Conservation (phyloP, 371 early-diverging fungal genomes). For the Circinella minor region DNA sequence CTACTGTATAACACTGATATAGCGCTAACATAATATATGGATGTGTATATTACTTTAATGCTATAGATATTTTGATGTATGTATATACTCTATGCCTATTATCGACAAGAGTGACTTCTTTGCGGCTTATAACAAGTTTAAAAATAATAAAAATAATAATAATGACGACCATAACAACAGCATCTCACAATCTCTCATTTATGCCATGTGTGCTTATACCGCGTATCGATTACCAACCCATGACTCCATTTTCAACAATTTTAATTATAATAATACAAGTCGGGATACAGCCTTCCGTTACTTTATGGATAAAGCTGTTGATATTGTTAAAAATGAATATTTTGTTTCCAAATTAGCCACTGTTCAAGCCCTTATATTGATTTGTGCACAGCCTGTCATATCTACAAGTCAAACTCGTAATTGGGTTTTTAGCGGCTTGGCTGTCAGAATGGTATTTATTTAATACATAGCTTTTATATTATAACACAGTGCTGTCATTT, state of each 20-base stretch:
- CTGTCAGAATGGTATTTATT: slow-evolving; percentile 46
- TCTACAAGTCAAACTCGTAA: slow-evolving; percentile 27
- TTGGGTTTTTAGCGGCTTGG: slow-evolving; percentile 46
- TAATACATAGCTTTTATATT: background rate
- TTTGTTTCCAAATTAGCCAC: slow-evolving; percentile 36
- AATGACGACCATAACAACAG: background rate
- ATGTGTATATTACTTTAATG: too few relatives aligned
- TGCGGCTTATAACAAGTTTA: background rate
- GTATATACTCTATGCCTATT: background rate
- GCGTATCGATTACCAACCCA: slow-evolving; percentile 23
- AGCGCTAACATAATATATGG: too few relatives aligned
- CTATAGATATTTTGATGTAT: background rate
- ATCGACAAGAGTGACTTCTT: background rate
- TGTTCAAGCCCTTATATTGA: slow-evolving; percentile 37
- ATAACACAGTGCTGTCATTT: too few relatives aligned
- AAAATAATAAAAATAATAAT: too few relatives aligned
- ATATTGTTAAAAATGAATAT: slow-evolving; percentile 30
- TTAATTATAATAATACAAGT: slow-evolving; percentile 20
- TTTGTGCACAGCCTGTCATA: slow-evolving; percentile 29
- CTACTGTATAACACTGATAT: too few relatives aligned
- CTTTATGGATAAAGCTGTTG: slow-evolving; percentile 25
- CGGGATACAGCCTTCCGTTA: slow-evolving; percentile 29
- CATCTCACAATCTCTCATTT: slow-evolving; percentile 10
- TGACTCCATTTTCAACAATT: slow-evolving; percentile 27
- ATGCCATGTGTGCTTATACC: slow-evolving; percentile 40